phyloP scores from a whole-genome alignment of 2,329 filamentous ascomycete species.

The Zasmidium cellare region DNA sequence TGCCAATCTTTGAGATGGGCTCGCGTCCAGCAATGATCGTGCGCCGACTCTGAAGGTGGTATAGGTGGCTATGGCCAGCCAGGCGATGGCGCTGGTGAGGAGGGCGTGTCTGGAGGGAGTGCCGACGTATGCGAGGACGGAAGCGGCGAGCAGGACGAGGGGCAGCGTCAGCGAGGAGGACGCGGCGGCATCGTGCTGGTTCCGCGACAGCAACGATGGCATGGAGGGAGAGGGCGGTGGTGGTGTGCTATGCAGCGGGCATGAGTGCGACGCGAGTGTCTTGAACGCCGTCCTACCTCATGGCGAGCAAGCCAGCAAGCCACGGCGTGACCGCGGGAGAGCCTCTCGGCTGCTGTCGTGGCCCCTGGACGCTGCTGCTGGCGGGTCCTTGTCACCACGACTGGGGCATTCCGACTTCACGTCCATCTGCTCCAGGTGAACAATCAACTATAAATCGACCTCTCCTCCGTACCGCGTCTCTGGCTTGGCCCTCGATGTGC shows the following conservation, averaged over 20 bases:
- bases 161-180: slow-evolving; percentile 26
- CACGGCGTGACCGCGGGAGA: no score
- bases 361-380: no score
- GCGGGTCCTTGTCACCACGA: no score
- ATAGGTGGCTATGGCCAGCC: slow-evolving; percentile 41
- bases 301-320: no score
- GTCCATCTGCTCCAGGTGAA: neutral
- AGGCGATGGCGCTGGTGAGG: slow-evolving; percentile 44
- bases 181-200: slow-evolving; percentile 23
- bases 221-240: slow-evolving; percentile 10
- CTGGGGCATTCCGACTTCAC: neutral
- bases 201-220: slow-evolving; percentile 26
- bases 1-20: slow-evolving; percentile 30
- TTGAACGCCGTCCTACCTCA: no score
- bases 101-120: slow-evolving; percentile 29
- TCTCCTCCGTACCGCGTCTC: no score
- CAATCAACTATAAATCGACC: neutral
- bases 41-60: slow-evolving; percentile 35
- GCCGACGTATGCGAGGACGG: slow-evolving; percentile 17
- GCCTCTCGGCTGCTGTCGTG: no score
- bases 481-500: no score
- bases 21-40: slow-evolving; percentile 18
- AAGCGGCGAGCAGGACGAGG: slow-evolving; percentile 37
- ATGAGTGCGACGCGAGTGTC: neutral
- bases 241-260: neutral